Evolutionary conservation across 192 early-diverging fungal genomes (phyloP), one percentile per base, ranked within the genome.

Genomic region (Podila horticola): DNA sequence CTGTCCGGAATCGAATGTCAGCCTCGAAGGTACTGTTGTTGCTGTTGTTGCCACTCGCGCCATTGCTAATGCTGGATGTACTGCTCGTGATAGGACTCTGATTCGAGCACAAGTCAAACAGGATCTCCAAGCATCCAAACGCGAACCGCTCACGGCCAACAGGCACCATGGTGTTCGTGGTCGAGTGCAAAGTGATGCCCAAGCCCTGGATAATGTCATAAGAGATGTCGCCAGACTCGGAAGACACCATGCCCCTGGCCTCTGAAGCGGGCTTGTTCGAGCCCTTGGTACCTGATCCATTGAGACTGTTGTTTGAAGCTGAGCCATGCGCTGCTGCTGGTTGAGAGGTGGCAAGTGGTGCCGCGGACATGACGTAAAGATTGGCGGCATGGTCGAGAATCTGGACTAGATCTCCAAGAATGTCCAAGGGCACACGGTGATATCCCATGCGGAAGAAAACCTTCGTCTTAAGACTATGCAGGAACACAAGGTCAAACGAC

Each of bases 401-500:
- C 61, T 88, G 74, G 0, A 92, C 74, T 24, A 92, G 58, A 9
- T 90, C 84, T 3, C 67, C 58, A 38, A 94, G 67, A 0, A 92
- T 67, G 19, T 85, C 86, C 28, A 87, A 84, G 15, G 91, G 84
- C 4, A 93, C 91, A 26, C 92, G 87, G 17, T 83, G 72, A 66
- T 88, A 84, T 7, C 93, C 93, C 64, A 95, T 84, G 71, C 92
- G 85, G n/a, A 88, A 72, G 20, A 93, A 79, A 19, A 94, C 86
- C 60, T 95, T 90, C 13, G 68, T 84, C 66, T 94, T 88, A 34
- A 95, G 73, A 33, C 83, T 85, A 34, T 83, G 86, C 38, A 95
- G 82, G 31, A 92, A 85, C 13, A 87, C 89, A 33, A 95, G 88
- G 72, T 95, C 93, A 74, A 94, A 95, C 1, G 86, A 83, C 63